Conservation (phyloP, 257 asterid genomes). For the Solanum neorickii region DNA sequence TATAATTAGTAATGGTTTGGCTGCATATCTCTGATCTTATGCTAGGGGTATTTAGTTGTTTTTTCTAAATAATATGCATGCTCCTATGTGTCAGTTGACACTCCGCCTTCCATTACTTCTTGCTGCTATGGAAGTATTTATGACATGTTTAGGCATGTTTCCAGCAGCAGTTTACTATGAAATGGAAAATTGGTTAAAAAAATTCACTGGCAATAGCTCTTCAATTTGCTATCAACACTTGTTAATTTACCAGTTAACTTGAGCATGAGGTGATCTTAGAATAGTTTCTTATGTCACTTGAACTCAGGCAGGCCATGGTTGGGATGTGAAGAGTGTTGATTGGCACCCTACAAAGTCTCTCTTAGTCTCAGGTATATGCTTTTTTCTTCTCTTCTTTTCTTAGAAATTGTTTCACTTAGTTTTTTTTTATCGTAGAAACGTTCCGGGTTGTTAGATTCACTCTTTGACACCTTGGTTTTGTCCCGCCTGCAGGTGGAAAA, state of each 20-base stretch:
- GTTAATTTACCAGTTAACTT: neutral
- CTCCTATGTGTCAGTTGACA: neutral
- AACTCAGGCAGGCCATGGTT: slow-evolving; percentile 99
- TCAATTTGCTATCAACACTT: neutral
- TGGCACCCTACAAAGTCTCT: slow-evolving; percentile 99
- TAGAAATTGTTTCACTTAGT: neutral
- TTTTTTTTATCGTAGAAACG: neutral
- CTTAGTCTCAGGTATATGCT: slow-evolving; percentile 68
- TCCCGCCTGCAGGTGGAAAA: slow-evolving; percentile 73
- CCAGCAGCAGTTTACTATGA: neutral
- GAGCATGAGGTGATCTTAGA: slow-evolving; percentile 40
- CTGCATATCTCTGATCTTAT: neutral
- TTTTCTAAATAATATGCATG: neutral
- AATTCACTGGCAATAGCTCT: neutral
- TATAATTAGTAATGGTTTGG: neutral
- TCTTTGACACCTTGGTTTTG: neutral
- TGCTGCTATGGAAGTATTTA: neutral
- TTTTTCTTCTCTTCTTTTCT: neutral
- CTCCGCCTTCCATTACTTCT: neutral
- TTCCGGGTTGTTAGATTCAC: neutral
- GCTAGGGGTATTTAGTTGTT: neutral
- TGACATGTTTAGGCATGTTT: neutral
- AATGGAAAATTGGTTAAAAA: neutral
- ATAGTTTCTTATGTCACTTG: slow-evolving; percentile 39
- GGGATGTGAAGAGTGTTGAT: slow-evolving; percentile 99